Evolutionary conservation across 2,329 filamentous ascomycete genomes (phyloP).

Genomic region (Epichloe hybrida): DNA sequence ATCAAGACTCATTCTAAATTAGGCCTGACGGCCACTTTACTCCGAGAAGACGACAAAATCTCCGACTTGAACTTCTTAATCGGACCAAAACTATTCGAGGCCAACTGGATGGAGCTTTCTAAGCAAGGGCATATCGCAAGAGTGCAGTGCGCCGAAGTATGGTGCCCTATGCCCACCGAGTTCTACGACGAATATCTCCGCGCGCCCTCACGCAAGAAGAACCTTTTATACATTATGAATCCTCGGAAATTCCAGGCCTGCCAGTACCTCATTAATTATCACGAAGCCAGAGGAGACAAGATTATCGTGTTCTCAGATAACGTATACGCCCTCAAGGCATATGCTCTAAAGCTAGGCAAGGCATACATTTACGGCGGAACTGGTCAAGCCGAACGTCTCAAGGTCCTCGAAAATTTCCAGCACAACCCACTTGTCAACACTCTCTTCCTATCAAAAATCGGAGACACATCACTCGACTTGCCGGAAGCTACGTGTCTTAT

Average conservation of each 20-base stretch:
- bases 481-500: conserved; percentile 95
- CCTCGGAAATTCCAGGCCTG: conserved; percentile 93
- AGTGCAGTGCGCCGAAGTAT: conserved; percentile 96
- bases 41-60: conserved; percentile 97
- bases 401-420: conserved; percentile 87
- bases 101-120: conserved; percentile 98
- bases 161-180: conserved; percentile 98
- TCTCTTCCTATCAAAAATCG: conserved; percentile 92
- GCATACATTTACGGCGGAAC: conserved; percentile 88
- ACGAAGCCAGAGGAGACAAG: conserved; percentile 88
- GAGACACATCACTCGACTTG: conserved; percentile 92
- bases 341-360: conserved; percentile 72
- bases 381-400: conserved; percentile 68
- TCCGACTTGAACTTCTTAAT: conserved; percentile 95
- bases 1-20: conserved; percentile 95
- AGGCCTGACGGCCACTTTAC: conserved; percentile 81
- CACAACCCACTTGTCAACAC: conserved; percentile 84
- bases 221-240: conserved; percentile 83
- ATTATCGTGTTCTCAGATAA: conserved; percentile 98
- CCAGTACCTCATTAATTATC: conserved; percentile 96
- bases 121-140: conserved; percentile 94
- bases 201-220: conserved; percentile 38
- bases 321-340: conserved; percentile 78
- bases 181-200: conserved; percentile 92
- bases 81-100: conserved; percentile 92